Percentiles rank a stretch among this genome's conserved stretches.
phyloP scores from a whole-genome alignment of 495 filamentous ascomycete genomes.

The Hypomontagnella monticulosa region DNA sequence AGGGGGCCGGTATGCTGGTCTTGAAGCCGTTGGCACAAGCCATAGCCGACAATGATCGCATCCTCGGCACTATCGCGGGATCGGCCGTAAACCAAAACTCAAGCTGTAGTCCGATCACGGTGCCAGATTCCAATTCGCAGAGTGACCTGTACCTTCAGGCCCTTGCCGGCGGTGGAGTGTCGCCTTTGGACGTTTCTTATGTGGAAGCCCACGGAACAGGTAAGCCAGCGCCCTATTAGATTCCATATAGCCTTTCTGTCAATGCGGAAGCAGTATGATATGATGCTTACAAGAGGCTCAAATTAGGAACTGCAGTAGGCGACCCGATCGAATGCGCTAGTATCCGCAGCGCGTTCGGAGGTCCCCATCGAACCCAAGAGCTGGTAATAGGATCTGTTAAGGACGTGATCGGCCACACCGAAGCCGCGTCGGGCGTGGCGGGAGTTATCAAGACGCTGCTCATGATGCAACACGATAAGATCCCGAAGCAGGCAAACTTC shows the following conservation, averaged over 20 bases:
- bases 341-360: constrained; percentile 49
- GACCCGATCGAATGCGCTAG: constrained; percentile 58
- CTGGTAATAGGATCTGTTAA: constrained; percentile 58
- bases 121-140: constrained; percentile 49
- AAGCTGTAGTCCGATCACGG: constrained; percentile 47
- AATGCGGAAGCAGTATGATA: not conserved
- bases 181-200: constrained; percentile 41
- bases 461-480: constrained; percentile 57
- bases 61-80: constrained; percentile 63
- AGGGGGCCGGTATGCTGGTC: constrained; percentile 62
- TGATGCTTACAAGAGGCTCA: not conserved
- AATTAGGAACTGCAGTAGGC: constrained; percentile 53
- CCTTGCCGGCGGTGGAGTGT: constrained; percentile 18
- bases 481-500: constrained; percentile 58
- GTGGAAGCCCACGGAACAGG: constrained; percentile 58
- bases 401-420: constrained; percentile 62
- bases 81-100: constrained; percentile 59
- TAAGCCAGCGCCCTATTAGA: not conserved
- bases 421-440: constrained; percentile 57
- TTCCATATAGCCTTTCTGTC: not conserved
- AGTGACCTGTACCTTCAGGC: constrained; percentile 46
- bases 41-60: constrained; percentile 52
- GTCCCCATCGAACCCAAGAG: constrained; percentile 28
- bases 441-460: constrained; percentile 58
- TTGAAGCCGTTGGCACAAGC: constrained; percentile 63